These are phyloP conservation scores for Cicer judaicum DNA, from an alignment of 306 rosid genomes.

Conservation along the genomic window DNA sequence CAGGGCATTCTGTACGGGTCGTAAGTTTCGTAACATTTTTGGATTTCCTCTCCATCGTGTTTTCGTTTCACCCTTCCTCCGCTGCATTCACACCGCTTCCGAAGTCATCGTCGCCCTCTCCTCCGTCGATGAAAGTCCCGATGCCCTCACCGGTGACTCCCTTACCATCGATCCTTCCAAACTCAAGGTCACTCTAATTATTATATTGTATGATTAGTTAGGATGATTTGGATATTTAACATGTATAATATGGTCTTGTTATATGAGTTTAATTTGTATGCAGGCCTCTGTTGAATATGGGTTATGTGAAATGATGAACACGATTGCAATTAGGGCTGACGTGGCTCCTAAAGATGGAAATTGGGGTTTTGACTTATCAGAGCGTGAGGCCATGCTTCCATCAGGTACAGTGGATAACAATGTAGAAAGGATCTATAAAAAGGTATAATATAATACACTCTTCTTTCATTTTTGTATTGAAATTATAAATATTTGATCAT, in stretches of 20 bases:
- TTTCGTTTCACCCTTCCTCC: constrained; percentile 88
- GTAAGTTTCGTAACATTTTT: constrained; percentile 52
- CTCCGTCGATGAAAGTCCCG: constrained; percentile 48
- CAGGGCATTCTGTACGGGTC: constrained; percentile 73
- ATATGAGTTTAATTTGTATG: too few species aligned
- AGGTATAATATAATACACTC: constrained; percentile 58
- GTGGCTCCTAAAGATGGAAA: constrained; percentile 72
- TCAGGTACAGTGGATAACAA: constrained; percentile 69
- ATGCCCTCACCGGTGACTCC: constrained; percentile 23
- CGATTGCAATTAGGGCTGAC: constrained; percentile 57
- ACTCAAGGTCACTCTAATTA: constrained; percentile 57
- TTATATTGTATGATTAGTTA: too few species aligned
- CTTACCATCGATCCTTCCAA: constrained; percentile 61
- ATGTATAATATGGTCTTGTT: neutral
- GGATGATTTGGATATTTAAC: neutral
- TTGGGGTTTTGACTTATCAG: constrained; percentile 72
- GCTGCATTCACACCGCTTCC: constrained; percentile 85
- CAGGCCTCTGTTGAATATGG: constrained; percentile 89
- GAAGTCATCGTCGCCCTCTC: constrained; percentile 67
- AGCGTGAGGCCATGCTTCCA: constrained; percentile 78
- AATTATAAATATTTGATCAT: constrained; percentile 5
- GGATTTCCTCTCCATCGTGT: constrained; percentile 66
- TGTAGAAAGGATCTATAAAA: constrained; percentile 63
- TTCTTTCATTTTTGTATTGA: neutral
- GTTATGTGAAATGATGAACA: constrained; percentile 82